Base-by-base conservation (phyloP, 495 filamentous ascomycete species). In the Aspergillus indologenus region DNA sequence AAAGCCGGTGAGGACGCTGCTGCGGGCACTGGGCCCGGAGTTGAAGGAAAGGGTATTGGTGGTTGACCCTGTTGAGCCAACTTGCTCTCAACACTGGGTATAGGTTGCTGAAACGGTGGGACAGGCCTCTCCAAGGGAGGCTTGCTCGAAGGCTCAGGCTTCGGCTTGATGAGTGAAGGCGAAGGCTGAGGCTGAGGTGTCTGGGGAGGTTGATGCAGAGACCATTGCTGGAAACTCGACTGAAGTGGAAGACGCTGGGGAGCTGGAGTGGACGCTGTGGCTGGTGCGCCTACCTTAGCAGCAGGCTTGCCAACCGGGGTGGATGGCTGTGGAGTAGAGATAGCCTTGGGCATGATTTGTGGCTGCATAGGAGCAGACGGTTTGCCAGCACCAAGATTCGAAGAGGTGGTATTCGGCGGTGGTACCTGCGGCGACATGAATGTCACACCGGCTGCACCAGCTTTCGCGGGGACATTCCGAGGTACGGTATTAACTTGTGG, bases 151-250 rank as follows among this genome's bases (percentile, higher is more conserved):
- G 46, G 51, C 9, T 34, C 56, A 42, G 42, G 22, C 51, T 55
- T 61, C n/a, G 45, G 59, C 17, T 54, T 57, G 48, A 22, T 49
- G 8, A 56, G n/a, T 40, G 59, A 46, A 19, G 61, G 23, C 47
- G 52, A 45, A 15, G 58, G 57, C 21, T 70, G 53, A 18, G 58
- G 57, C 21, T 70, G 74, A 42, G 75, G 71, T n/a, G 72, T 71
- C 20, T 74, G 68, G n/a, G 71, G 66, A n/a, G 72, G 58, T 45
- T 70, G 65, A 48, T 75, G 71, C 12, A 77, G 65, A 20, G 74
- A 67, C 71, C 73, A 75, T 54, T 79, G 78, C 56, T 76, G 72
- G 61, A 78, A 75, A 53, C 64, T 77, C 21, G 70, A 61, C 51
- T 75, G 71, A 12, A 63, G 65, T 5, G 67, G 67, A 54, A 61